A percentile compares a stretch with the other conserved stretches of the same genome.
phyloP scores from a whole-genome alignment of 2,329 filamentous ascomycete genomes.

The Byssoonygena ceratinophila region DNA sequence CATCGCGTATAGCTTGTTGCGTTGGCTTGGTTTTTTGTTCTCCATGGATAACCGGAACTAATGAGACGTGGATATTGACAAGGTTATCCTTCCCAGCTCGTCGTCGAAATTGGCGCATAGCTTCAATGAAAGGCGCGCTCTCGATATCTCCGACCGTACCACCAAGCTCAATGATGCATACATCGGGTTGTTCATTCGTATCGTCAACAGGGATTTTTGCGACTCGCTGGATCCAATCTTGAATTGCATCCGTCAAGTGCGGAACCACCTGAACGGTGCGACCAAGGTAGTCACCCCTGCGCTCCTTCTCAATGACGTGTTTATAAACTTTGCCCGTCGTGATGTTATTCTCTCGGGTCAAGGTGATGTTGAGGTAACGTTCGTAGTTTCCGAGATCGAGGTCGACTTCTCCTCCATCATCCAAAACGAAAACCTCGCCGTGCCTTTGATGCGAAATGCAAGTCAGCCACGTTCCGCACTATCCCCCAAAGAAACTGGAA shows the following conservation, averaged over 20 bases:
- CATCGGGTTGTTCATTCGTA: constrained; percentile 69
- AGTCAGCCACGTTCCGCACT: not conserved
- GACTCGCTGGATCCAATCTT: constrained; percentile 84
- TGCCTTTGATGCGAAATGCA: constrained; percentile 43
- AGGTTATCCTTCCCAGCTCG: constrained; percentile 67
- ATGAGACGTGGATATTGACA: constrained; percentile 76
- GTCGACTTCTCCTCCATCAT: constrained; percentile 69
- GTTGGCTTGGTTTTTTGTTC: constrained; percentile 98
- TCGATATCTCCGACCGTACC: constrained; percentile 62
- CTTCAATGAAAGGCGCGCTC: constrained; percentile 75
- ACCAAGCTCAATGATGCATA: constrained; percentile 65
- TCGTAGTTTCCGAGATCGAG: constrained; percentile 69
- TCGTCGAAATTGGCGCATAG: constrained; percentile 63
- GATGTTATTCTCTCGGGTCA: constrained; percentile 86
- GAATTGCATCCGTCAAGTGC: constrained; percentile 64
- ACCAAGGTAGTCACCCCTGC: constrained; percentile 69
- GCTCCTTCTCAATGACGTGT: constrained; percentile 68
- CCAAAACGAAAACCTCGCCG: constrained; percentile 80
- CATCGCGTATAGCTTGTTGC: constrained; percentile 74
- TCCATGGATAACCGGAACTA: constrained; percentile 61
- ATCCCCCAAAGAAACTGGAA: constrained; percentile 1
- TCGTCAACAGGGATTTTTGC: constrained; percentile 78
- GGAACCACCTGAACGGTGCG: constrained; percentile 81
- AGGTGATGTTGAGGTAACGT: constrained; percentile 68
- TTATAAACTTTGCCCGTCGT: constrained; percentile 96